Evolutionary conservation across 2,329 filamentous ascomycete species (phyloP).

Genomic region (Cercospora beticola): DNA sequence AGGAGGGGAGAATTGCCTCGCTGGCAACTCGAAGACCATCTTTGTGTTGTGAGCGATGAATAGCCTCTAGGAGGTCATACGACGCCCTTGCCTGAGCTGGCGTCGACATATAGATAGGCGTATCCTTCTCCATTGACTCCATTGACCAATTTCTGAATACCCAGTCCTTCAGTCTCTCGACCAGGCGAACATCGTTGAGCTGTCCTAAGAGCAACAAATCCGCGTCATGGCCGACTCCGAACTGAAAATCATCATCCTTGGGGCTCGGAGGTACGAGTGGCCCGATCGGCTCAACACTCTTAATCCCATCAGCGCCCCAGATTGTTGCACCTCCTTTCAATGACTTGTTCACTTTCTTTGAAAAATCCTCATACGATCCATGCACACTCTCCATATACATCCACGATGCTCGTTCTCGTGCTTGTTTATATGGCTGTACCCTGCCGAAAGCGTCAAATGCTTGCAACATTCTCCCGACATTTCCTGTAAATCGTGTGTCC

Average conservation of each 20-base stretch:
- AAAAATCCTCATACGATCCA: not conserved
- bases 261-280: constrained; percentile 61
- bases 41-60: constrained; percentile 31
- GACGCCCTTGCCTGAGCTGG: constrained; percentile 64
- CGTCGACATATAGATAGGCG: constrained; percentile 69
- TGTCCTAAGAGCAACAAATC: constrained; percentile 70
- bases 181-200: constrained; percentile 61
- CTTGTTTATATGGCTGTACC: constrained; percentile 64
- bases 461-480: constrained; percentile 56
- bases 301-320: constrained; percentile 60
- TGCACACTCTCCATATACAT: constrained; percentile 68
- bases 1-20: constrained; percentile 75
- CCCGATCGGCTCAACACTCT: constrained; percentile 56
- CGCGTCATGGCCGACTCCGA: constrained; percentile 71
- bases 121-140: constrained; percentile 34
- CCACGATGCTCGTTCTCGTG: constrained; percentile 70
- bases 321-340: constrained; percentile 54
- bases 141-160: constrained; percentile 38
- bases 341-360: constrained; percentile 42
- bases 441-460: constrained; percentile 53
- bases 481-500: constrained; percentile 72
- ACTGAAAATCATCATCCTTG: constrained; percentile 58
- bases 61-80: constrained; percentile 35
- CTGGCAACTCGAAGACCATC: constrained; percentile 59
- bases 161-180: constrained; percentile 30